Evolutionary conservation across 768 basidiomycete species (phyloP), one percentile per base, ranked within the genome.

Genomic region (Leccinum subtestaceum): DNA sequence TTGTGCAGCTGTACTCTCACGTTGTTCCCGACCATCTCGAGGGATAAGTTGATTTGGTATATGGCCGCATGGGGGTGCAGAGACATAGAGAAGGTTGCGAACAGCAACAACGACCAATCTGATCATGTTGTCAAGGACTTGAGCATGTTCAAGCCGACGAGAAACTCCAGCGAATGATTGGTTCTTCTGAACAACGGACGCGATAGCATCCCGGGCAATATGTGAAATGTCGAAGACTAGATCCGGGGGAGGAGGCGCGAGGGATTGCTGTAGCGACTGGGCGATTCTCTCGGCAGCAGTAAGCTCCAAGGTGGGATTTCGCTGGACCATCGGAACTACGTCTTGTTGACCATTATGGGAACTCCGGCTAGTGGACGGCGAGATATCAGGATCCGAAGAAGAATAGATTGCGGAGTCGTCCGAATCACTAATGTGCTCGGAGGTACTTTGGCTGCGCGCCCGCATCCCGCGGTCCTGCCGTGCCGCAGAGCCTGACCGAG

Each of bases 81-180:
- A 80, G 27, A 86, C 75, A 64, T 88, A 91, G n/a, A 92, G 80
- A 52, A 92, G 80, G 63, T 89, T 85, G 46, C 90, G 86, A 55
- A 91, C 87, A n/a, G 85, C 76, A n/a, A 84, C 73, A 38, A 92
- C 89, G 5, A 85, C 84, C 38, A 74, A 70, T 55, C 80, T 75
- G 52, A 92, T 86, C 19, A 87, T 79, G 31, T 79, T 75, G 63
- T 91, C 87, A 71, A 91, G 81, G 59, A 76, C 74, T 38, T 74
- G 73, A 61, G 83, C 83, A 43, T 88, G 82, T 60, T 86, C 85
- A 13, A 77, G 69, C 40, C 77, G 77, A 47, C 83, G 80, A 29
- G 76, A 67, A 29, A 77, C 51, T 46, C 77, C 76, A 61, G 76
- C 66, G 3, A 78, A 63, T 58, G 82, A 83, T 27, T 89, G 78